Percentiles rank a stretch among this genome's conserved stretches.
These are phyloP conservation scores for Wickerhamomyces bisporus DNA, from an alignment of 805 yeast species.

Conservation along the genomic window DNA sequence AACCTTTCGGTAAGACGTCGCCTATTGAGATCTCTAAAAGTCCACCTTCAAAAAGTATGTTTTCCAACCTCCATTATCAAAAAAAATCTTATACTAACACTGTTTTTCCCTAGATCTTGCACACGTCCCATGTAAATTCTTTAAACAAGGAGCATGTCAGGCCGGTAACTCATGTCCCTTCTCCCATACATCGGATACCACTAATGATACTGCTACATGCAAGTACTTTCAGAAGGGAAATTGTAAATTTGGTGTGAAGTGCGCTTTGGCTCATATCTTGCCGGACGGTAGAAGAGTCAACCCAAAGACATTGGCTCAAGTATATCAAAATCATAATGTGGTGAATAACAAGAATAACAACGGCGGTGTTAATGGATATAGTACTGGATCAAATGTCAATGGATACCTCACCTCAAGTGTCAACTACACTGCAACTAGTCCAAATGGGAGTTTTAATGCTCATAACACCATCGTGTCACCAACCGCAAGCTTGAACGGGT, in stretches of 20 bases:
- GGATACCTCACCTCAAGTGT: constrained; percentile 3
- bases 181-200: constrained; percentile 59
- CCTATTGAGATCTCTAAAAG: constrained; percentile 21
- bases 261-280: constrained; percentile 87
- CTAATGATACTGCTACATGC: constrained; percentile 59
- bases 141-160: constrained; percentile 87
- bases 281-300: constrained; percentile 87
- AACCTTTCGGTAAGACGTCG: constrained; percentile 1
- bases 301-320: constrained; percentile 36
- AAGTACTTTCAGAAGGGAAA: constrained; percentile 95
- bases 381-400: constrained; percentile 1
- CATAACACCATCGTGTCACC: neutral
- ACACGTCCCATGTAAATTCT: constrained; percentile 97
- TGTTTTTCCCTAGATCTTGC: constrained; percentile 48
- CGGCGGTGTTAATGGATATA: neutral
- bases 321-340: constrained; percentile 19
- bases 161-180: constrained; percentile 93
- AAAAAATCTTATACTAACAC: constrained; percentile 21
- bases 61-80: constrained; percentile 17
- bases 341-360: constrained; percentile 4
- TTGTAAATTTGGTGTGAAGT: constrained; percentile 90
- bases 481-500: neutral
- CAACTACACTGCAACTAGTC: neutral
- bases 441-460: neutral
- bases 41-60: constrained; percentile 21